Conservation (phyloP, 2,329 filamentous ascomycete genomes). For the Colletotrichum viniferum region DNA sequence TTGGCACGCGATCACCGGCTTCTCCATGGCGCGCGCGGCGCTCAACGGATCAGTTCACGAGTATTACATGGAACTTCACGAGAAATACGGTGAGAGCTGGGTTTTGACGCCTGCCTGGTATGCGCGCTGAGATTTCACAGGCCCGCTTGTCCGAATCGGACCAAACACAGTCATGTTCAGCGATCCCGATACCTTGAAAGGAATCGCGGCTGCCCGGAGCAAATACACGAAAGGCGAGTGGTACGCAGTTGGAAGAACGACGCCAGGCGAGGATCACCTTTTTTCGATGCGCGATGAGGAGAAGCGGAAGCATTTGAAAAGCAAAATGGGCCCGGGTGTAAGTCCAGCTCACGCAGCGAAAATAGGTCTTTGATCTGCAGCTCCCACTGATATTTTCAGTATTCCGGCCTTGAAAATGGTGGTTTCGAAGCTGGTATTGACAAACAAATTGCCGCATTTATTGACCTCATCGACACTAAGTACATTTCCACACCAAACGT, state of each 20-base stretch:
- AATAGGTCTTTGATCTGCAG: background rate
- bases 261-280: constrained; percentile 32
- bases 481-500: constrained; percentile 15
- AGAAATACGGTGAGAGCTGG: background rate
- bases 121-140: constrained; percentile 26
- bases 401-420: constrained; percentile 17
- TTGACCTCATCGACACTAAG: constrained; percentile 19
- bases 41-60: constrained; percentile 4
- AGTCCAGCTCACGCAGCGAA: constrained; percentile 1
- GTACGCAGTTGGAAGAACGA: constrained; percentile 32
- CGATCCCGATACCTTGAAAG: constrained; percentile 17
- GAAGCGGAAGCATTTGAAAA: constrained; percentile 44
- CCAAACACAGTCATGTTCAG: constrained; percentile 24
- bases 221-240: constrained; percentile 22
- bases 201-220: constrained; percentile 13
- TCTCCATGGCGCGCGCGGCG: constrained; percentile 28
- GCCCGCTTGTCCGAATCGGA: constrained; percentile 23
- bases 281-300: constrained; percentile 36
- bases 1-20: constrained; percentile 33
- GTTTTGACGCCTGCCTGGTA: constrained; percentile 4
- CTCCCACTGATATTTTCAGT: background rate
- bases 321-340: constrained; percentile 52
- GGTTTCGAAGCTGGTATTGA: constrained; percentile 19
- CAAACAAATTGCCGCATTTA: background rate
- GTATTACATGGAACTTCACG: constrained; percentile 14